Evolutionary conservation across 305 asterid genomes (phyloP), one percentile per base, ranked within the genome.

Genomic region (Vinca major): DNA sequence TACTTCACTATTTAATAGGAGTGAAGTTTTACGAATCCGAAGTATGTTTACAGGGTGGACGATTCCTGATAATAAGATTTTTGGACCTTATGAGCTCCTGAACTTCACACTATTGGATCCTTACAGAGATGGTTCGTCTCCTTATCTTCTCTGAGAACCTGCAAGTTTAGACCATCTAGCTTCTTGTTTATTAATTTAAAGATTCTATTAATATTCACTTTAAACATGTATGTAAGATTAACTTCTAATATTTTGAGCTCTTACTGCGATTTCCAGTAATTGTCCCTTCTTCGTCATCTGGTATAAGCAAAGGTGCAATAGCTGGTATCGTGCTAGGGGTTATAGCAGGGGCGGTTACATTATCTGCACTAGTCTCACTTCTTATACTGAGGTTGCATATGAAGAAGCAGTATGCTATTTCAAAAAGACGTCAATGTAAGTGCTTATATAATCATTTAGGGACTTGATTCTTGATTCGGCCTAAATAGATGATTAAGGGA

Each of bases 21-120:
- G 91, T 40, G 95, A 94, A 81, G 85, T 94, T 65, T 16, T 66
- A 4, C 69, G 97, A 81, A 83, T 94, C 56, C 85, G 78, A 37
- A 73, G 80, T 71, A 74, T 80, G 87, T 94, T 88, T 74, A 82
- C 91, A 5, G 89, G 94, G 69, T 94, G 98, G 99, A 57, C 16
- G 70, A 89, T 94, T 74, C 89, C 81, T 26, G 97, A 91, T 67
- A 86, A 71, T 81, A 53, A 58, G 33, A 77, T 89, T 66, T 94
- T 88, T 75, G 99, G 99, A 67, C 99, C 99, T 77, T 88, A 84
- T 53, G 99, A 94, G 73, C 89, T 91, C 78, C 86, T 94, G 60
- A 88, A 89, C 71, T 86, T 94, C 89, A 91, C 96, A n/a, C 92
- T 91, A 20, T 71, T 78, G 40, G 88, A 73, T 40, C 85, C 83